These are phyloP conservation scores for Clarireedia hainanense DNA, from an alignment of 2,329 filamentous ascomycete species.

Conservation along the genomic window DNA sequence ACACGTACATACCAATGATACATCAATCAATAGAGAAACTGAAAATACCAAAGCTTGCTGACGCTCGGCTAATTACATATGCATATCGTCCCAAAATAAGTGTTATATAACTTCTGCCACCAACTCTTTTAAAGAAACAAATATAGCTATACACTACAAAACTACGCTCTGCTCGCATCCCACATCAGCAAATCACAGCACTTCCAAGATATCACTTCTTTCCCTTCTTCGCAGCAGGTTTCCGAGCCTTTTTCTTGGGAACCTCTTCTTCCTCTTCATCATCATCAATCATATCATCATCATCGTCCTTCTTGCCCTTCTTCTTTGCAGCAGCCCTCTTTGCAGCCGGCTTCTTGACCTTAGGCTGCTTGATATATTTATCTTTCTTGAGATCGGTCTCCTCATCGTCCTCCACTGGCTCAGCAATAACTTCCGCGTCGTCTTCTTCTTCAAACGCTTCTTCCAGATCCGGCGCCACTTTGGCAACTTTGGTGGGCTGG, in stretches of 20 bases:
- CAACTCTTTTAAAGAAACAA: too few relatives aligned
- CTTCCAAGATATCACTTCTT: constrained; percentile 17
- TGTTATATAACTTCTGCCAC: too few relatives aligned
- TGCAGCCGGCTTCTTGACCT: constrained; percentile 53
- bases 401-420: constrained; percentile 54
- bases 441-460: constrained; percentile 94
- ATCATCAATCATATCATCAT: constrained; percentile 20
- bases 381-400: constrained; percentile 85
- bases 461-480: constrained; percentile 85
- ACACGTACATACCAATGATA: too few relatives aligned
- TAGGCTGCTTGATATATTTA: constrained; percentile 91
- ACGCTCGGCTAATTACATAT: too few relatives aligned
- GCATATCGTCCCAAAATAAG: too few relatives aligned
- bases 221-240: constrained; percentile 15
- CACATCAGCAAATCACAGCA: too few relatives aligned
- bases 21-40: too few relatives aligned
- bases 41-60: too few relatives aligned
- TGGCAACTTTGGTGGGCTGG: constrained; percentile 60
- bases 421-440: constrained; percentile 54
- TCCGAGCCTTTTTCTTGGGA: constrained; percentile 22
- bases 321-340: constrained; percentile 43
- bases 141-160: too few relatives aligned
- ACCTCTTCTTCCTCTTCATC: constrained; percentile 17
- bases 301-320: constrained; percentile 17
- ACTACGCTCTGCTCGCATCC: too few relatives aligned